Evolutionary conservation across 2,329 filamentous ascomycete species (phyloP), one percentile per base, ranked within the genome.

Genomic region (Botrytis deweyae): DNA sequence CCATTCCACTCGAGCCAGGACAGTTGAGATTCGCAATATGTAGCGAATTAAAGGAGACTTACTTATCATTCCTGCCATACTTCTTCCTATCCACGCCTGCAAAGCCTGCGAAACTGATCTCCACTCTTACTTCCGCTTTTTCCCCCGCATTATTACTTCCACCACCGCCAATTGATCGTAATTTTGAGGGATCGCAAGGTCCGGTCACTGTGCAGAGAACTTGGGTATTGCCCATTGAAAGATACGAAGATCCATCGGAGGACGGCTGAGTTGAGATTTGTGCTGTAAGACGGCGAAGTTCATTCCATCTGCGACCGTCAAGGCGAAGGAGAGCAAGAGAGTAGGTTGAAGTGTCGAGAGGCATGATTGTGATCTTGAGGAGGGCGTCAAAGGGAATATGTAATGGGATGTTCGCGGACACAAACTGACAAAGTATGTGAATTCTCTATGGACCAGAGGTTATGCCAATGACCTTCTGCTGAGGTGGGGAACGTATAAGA

Each of bases 191-290:
- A 83, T 99, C 96, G 55, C 89, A 90, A 0, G 96, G 96, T 0
- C 96, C 96, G 2, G 91, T 90, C 66, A 99, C 91, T 38, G 95
- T 94, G 84, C 95, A 98, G 84, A 98, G 93, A 78, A 99, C 92
- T 82, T 97, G 96, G 36, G 96, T 99, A 84, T 98, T 97, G 79
- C 96, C 96, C 91, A 97, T 97, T 82, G 97, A 94, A 74, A 98
- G 90, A 83, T 97, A 97, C 75, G 92, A 93, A 63, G 93, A 97
- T 52, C 96, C 96, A 79, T 98, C 96, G 72, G 95, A 94, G 68
- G 95, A 92, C 75, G 95, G 92, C 83, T 98, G 96, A 1, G 94
- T 98, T 76, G 92, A 93, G 81, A 99, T 94, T 83, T 97, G 93
- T 66, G 93, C 95, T 81, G 94, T 90, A 69, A 97, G 88, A 12